Evolutionary conservation across 257 asterid species (phyloP), one percentile per base, ranked within the genome.

Genomic region (Echium plantagineum): DNA sequence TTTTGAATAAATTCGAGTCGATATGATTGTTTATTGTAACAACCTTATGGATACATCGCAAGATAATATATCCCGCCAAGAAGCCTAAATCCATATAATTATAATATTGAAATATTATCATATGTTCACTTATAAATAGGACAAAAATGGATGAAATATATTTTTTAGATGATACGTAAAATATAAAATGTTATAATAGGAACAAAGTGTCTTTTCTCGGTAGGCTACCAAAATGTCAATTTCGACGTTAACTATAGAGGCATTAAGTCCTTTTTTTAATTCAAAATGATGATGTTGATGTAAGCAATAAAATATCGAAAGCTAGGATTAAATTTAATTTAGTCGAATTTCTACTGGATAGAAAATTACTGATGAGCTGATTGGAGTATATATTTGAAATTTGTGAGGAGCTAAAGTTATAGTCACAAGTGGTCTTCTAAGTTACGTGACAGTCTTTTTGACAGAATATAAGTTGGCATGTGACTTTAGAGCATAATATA

Each of bases 401-500:
- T 57, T 42, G 5, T 42, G 16, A 42, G 16, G 31, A 21, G 58
- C 51, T 68, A 73, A 64, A 67, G 52, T 64, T 70, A 64, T 74
- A 74, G 66, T 66, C 81, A 80, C 85, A 72, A 70, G 49, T 42
- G 66, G 31, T 60, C 62, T 51, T 48, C 57, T n/a, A 51, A 58
- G 19, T 35, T 66, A 63, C 26, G 26, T 24, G 62, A 24, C 26
- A 60, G 69, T 52, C 54, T 58, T 68, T 78, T 71, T 59, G 81
- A 60, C 77, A 75, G 75, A 13, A 42, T 51, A 67, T 53, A 60
- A 61, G 59, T 67, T 63, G 46, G 77, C 89, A 79, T 79, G 87
- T 81, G 95, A 78, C 60, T 54, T 58, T 58, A 69, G 30, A 5
- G 32, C 32, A 28, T 28, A 28, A 28, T 28, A 28, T 3, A 6